These are phyloP conservation scores for Euphorbia schlechtendalii DNA, from an alignment of 441 rosid genomes.

Conservation along the genomic window DNA sequence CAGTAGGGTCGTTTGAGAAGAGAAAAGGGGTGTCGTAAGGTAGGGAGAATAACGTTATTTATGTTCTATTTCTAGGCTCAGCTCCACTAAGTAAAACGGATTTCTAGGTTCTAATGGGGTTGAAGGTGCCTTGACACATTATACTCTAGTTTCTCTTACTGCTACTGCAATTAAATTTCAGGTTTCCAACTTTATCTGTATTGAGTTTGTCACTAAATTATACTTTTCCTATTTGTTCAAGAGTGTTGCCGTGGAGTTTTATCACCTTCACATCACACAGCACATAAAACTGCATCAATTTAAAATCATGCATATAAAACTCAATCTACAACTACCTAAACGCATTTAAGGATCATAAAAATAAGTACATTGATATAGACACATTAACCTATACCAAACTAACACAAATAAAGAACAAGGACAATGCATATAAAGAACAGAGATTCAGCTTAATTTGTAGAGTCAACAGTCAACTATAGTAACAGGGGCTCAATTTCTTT, in stretches of 20 bases:
- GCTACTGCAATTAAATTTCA: neutral
- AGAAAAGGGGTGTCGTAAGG: neutral
- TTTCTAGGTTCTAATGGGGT: neutral
- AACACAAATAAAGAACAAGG: neutral
- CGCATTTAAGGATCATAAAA: neutral
- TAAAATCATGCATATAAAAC: neutral
- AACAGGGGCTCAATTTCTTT: neutral
- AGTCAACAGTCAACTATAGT: neutral
- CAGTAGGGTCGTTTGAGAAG: neutral
- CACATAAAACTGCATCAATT: neutral
- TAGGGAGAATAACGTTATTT: neutral
- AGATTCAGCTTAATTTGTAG: too few relatives aligned
- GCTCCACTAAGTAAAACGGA: neutral
- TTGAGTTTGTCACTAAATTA: neutral
- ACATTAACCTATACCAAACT: neutral
- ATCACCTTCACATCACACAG: neutral
- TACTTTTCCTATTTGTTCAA: neutral
- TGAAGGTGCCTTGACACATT: neutral
- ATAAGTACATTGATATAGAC: neutral
- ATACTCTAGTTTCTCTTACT: neutral
- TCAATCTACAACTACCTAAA: slow-evolving; percentile 2
- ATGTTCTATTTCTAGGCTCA: neutral
- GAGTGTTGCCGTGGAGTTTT: neutral
- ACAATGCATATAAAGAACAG: neutral
- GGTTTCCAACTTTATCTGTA: neutral